These are phyloP conservation scores for Hortiboletus campestris DNA, from an alignment of 768 basidiomycete species.

Conservation along the genomic window DNA sequence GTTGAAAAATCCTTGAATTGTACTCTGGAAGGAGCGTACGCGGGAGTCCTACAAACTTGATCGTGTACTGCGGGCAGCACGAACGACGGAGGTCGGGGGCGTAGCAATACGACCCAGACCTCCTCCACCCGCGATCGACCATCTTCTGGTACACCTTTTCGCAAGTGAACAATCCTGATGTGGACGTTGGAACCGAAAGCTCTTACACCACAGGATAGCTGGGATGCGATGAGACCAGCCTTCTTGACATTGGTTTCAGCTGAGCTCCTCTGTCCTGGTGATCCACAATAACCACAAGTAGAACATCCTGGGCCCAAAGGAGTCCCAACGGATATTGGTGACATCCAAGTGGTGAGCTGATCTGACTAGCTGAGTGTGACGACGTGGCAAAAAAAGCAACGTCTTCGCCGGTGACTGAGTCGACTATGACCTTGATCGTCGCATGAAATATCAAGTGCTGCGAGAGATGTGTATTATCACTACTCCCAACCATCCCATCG, in stretches of 20 bases:
- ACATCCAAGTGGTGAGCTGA: constrained; percentile 15
- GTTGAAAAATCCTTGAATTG: constrained; percentile 17
- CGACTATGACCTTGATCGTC: background rate
- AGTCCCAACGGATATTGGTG: constrained; percentile 26
- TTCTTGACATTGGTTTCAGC: constrained; percentile 43
- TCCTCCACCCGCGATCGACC: constrained; percentile 84
- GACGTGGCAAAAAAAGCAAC: background rate
- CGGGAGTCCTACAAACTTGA: constrained; percentile 54
- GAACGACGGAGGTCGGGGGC: constrained; percentile 78
- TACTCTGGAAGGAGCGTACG: constrained; percentile 2
- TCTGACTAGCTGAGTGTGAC: background rate
- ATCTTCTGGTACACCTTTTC: constrained; percentile 72
- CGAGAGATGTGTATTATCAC: background rate
- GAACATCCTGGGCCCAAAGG: constrained; percentile 31
- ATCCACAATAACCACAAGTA: constrained; percentile 68
- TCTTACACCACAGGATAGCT: constrained; percentile 53
- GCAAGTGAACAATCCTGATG: constrained; percentile 3
- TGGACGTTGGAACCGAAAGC: background rate
- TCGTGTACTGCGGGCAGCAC: constrained; percentile 95
- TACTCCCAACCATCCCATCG: constrained; percentile 88
- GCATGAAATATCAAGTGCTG: background rate
- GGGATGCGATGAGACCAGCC: constrained; percentile 48
- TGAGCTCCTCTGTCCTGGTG: constrained; percentile 47
- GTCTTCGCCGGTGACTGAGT: background rate
- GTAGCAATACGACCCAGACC: constrained; percentile 83